These are phyloP conservation scores for Torulaspora gathmanii DNA, from an alignment of 805 yeast species.

Conservation along the genomic window DNA sequence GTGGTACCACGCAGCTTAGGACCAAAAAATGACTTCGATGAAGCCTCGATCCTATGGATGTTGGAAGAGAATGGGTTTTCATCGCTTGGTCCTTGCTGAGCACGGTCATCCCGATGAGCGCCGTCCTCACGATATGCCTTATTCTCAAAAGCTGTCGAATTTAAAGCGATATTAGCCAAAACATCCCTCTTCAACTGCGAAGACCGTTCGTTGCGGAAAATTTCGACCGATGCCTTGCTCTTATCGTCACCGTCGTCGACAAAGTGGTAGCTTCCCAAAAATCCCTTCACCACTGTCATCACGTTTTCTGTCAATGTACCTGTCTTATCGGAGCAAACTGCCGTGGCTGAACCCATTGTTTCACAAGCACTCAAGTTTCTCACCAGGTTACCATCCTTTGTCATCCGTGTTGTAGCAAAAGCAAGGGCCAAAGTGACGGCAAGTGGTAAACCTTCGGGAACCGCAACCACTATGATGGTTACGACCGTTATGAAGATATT, in stretches of 20 bases:
- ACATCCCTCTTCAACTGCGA: constrained; percentile 26
- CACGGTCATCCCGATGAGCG: constrained; percentile 6
- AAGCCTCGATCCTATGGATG: constrained; percentile 1
- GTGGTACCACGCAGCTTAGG: neutral
- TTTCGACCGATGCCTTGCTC: constrained; percentile 7
- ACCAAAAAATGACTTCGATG: constrained; percentile 17
- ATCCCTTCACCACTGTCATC: constrained; percentile 84
- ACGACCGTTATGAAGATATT: constrained; percentile 86
- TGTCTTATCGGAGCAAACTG: constrained; percentile 94
- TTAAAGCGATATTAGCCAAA: constrained; percentile 60
- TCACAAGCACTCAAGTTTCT: constrained; percentile 91
- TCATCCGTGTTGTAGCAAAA: constrained; percentile 97
- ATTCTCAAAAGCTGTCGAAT: constrained; percentile 88
- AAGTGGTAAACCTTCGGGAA: constrained; percentile 97
- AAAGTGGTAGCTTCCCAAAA: constrained; percentile 55
- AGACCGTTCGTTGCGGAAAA: constrained; percentile 12
- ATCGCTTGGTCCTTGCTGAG: constrained; percentile 10
- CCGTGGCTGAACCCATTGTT: constrained; percentile 98
- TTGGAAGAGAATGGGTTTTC: constrained; percentile 28
- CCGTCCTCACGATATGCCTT: constrained; percentile 29
- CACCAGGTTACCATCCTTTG: constrained; percentile 92
- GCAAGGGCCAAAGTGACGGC: constrained; percentile 97
- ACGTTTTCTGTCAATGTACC: constrained; percentile 93
- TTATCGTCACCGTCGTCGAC: constrained; percentile 39
- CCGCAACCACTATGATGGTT: constrained; percentile 93